Evolutionary conservation across 192 early-diverging fungal species (phyloP).

Genomic region (Nowakowskiella sp.): DNA sequence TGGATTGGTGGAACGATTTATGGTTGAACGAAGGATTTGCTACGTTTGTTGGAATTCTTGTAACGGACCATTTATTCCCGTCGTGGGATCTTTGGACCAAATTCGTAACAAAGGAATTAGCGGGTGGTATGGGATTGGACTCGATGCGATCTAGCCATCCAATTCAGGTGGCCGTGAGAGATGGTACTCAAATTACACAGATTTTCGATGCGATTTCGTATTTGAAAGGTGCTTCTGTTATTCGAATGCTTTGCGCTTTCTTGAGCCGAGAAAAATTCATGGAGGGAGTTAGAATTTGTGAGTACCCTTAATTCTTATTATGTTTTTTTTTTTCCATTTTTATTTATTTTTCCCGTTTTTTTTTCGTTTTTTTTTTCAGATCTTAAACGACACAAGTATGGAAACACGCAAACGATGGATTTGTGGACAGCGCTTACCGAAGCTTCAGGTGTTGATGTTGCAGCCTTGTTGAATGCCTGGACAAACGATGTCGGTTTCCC

Average conservation of each 20-base stretch:
- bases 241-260: slow-evolving; percentile 78
- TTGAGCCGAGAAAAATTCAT: slow-evolving; percentile 28
- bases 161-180: slow-evolving; percentile 79
- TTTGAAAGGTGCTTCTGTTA: slow-evolving; percentile 86
- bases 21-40: slow-evolving; percentile 99
- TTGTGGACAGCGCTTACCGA: slow-evolving; percentile 78
- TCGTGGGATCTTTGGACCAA: slow-evolving; percentile 90
- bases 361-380: slow-evolving; percentile 18
- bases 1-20: slow-evolving; percentile 92
- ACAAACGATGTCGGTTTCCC: slow-evolving; percentile 81
- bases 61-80: slow-evolving; percentile 83
- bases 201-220: slow-evolving; percentile 95
- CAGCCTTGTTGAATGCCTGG: slow-evolving; percentile 80
- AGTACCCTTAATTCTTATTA: background rate
- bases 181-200: slow-evolving; percentile 80
- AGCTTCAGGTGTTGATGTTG: slow-evolving; percentile 73
- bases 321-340: background rate
- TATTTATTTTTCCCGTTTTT: background rate
- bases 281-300: slow-evolving; percentile 29
- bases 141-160: slow-evolving; percentile 81
- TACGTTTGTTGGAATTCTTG: slow-evolving; percentile 87
- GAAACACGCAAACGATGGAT: slow-evolving; percentile 79
- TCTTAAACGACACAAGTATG: slow-evolving; percentile 73
- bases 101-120: slow-evolving; percentile 73
- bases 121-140: slow-evolving; percentile 70